Conservation (phyloP, 208 protist species). For the Acanthamoeba lenticulata region DNA sequence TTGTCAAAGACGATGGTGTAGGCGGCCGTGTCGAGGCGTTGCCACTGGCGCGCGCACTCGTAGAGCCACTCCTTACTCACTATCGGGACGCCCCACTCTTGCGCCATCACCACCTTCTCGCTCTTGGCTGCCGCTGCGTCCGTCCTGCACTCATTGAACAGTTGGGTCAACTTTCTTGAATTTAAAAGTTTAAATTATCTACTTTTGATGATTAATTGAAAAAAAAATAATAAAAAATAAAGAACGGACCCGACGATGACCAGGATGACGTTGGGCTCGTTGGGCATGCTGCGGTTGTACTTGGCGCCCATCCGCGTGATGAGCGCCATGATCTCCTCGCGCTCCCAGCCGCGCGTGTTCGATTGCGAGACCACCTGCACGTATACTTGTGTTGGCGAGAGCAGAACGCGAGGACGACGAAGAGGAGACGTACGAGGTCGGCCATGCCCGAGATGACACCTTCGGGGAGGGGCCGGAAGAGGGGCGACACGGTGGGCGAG, state of each 20-base stretch:
- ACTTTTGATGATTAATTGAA: too few species aligned
- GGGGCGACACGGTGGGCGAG: background rate
- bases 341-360: conserved; percentile 41
- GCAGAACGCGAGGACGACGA: background rate
- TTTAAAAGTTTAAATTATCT: too few species aligned
- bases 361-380: conserved; percentile 23
- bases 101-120: conserved; percentile 28
- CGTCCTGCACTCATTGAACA: background rate
- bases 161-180: too few species aligned
- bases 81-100: background rate
- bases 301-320: conserved; percentile 10
- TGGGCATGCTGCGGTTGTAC: conserved; percentile 53
- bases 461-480: background rate
- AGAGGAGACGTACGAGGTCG: background rate
- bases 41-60: conserved; percentile 37
- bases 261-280: conserved; percentile 30
- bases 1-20: background rate
- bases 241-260: background rate
- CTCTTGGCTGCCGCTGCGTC: conserved; percentile 4
- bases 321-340: conserved; percentile 24
- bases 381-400: background rate
- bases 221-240: background rate
- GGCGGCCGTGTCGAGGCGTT: background rate
- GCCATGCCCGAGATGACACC: background rate
- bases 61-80: conserved; percentile 54